Evolutionary conservation across 768 basidiomycete genomes (phyloP).

Genomic region (Trametes meyenii): DNA sequence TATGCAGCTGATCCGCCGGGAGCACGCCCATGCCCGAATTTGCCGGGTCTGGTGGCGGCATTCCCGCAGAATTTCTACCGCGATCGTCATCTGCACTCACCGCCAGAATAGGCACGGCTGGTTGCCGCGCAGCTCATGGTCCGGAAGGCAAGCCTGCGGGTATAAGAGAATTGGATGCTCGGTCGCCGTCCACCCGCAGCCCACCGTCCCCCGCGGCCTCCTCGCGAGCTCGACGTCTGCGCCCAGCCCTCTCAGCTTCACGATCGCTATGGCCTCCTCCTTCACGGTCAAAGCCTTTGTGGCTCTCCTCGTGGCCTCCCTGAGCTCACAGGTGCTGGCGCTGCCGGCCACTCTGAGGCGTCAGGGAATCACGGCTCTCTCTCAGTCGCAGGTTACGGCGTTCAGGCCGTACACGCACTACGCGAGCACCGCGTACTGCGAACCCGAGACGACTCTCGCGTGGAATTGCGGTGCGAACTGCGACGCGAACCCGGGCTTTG

Average conservation of each 20-base stretch:
- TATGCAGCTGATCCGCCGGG: constrained; percentile 11
- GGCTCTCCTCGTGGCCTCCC: constrained; percentile 2
- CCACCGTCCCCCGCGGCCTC: not conserved
- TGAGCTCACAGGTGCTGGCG: constrained; percentile 3
- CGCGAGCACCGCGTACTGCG: constrained; percentile 38
- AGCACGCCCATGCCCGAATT: not conserved
- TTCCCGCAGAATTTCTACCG: not conserved
- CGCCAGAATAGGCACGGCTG: not conserved
- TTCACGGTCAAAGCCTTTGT: constrained; percentile 3
- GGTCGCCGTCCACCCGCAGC: not conserved
- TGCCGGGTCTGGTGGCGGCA: not conserved
- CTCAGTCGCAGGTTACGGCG: constrained; percentile 27
- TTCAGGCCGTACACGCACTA: constrained; percentile 37
- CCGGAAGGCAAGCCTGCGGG: not conserved
- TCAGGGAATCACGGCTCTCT: constrained; percentile 29
- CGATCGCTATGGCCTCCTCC: not conserved
- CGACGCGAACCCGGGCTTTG: constrained; percentile 48
- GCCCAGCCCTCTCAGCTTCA: not conserved
- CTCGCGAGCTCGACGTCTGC: not conserved
- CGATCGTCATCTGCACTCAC: not conserved
- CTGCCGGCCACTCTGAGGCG: constrained; percentile 8
- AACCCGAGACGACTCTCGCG: constrained; percentile 27
- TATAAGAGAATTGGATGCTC: not conserved
- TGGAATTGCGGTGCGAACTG: constrained; percentile 45
- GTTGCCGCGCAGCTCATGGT: not conserved